Percentiles rank a stretch among this genome's conserved stretches.
Conservation (phyloP, 2,329 filamentous ascomycete species). For the Lachnellula arida region DNA sequence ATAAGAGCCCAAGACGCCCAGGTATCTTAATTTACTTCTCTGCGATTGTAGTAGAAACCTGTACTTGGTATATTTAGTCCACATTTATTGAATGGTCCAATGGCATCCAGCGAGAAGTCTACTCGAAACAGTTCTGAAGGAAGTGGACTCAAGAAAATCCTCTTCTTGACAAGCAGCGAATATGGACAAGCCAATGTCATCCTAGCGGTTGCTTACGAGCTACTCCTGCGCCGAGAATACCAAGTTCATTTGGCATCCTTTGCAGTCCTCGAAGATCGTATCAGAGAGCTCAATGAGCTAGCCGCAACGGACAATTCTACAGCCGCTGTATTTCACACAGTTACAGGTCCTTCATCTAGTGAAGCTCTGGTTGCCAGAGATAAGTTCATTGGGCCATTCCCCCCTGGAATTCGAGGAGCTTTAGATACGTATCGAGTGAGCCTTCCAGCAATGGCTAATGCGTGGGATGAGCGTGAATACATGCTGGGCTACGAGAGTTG, state of each 20-base stretch:
- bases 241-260: constrained; percentile 44
- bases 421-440: constrained; percentile 25
- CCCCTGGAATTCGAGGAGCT: constrained; percentile 34
- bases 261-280: constrained; percentile 31
- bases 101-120: background rate
- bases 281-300: constrained; percentile 24
- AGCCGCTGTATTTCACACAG: constrained; percentile 31
- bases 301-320: constrained; percentile 9
- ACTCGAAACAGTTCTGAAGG: background rate
- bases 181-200: constrained; percentile 44
- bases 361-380: constrained; percentile 29
- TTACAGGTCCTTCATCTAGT: constrained; percentile 31
- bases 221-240: constrained; percentile 34
- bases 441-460: constrained; percentile 27
- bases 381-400: constrained; percentile 18
- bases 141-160: constrained; percentile 10
- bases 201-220: constrained; percentile 39
- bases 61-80: background rate
- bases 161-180: constrained; percentile 43
- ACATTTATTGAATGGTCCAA: background rate
- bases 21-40: no score
- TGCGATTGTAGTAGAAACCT: no score
- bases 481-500: constrained; percentile 37
- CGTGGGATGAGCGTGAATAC: constrained; percentile 38
- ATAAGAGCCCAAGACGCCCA: no score